Evolutionary conservation across 371 early-diverging fungal species (phyloP), one percentile per base, ranked within the genome.

Genomic region (Syncephalastrum contaminatum): DNA sequence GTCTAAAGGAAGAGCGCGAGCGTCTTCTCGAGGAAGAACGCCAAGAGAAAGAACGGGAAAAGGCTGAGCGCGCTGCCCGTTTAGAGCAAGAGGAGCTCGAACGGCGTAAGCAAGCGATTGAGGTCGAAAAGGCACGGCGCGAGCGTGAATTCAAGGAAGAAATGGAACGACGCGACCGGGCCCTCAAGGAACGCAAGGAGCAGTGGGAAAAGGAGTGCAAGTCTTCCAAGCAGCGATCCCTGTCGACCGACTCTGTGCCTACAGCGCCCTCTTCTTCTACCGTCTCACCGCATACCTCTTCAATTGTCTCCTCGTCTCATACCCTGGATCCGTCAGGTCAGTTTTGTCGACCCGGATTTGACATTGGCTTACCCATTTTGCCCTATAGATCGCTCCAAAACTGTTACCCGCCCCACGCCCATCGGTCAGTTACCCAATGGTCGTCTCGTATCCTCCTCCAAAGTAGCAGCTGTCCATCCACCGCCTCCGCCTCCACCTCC

Each of bases 21-120:
- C 70, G 75, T 21, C 80, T 81, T 51, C 76, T 75, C 18, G 81
- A 81, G 56, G 79, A 76, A 54, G 75, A 84, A 58, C 73, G 79
- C 27, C 80, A 77, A 51, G 80, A 70, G 43, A 67, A 69, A 46
- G 60, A 58, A 47, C 59, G 63, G 21, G 63, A 72, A 53, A 66
- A 75, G 55, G 64, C 58, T 43, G 62, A 70, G 19, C 36, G 42
- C 6, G 51, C 36, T 19, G 56, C 48, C 52, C 63, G 63, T 40
- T 55, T 66, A 59, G 63, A 64, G 36, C 55, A 54, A 30, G 63
- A 71, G 45, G 67, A 64, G 1, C 75, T 63, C 47, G 66, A 64
- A 44, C 51, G 57, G 14, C 57, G 57, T 19, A 64, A 79, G 62
- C 59, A 46, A 54, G 69, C 63, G 51, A 67, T 59, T 43, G 57